A percentile compares a stretch with the other conserved stretches of the same genome.
phyloP scores from a whole-genome alignment of 441 rosid genomes.

The Theobroma grandiflorum region DNA sequence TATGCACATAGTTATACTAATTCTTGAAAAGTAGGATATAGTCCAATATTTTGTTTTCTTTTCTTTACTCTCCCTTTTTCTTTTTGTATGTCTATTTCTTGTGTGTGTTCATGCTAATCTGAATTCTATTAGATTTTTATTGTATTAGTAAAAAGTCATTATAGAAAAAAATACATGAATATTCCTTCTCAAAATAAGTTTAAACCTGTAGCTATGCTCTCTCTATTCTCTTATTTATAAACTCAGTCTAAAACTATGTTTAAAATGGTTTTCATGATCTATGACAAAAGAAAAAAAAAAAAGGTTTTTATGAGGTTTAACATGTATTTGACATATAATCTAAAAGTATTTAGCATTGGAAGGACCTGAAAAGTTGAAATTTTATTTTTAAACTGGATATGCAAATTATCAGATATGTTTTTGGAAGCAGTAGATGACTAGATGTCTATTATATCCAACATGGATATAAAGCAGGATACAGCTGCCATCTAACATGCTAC shows the following conservation, averaged over 20 bases:
- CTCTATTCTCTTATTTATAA: background rate
- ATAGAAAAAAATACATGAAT: too few species aligned
- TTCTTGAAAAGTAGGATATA: background rate
- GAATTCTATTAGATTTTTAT: background rate
- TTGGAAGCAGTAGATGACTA: background rate
- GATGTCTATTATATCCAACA: background rate
- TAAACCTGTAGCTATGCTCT: background rate
- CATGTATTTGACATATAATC: background rate
- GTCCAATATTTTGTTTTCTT: background rate
- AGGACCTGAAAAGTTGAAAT: background rate
- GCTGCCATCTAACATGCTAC: background rate
- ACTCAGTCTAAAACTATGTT: background rate
- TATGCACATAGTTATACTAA: background rate
- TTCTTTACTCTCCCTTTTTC: background rate
- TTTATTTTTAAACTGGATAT: background rate
- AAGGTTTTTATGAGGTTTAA: background rate
- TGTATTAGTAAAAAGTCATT: too few species aligned
- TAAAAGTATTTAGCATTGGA: constrained; percentile 2
- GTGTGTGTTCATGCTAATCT: background rate
- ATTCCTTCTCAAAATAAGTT: background rate
- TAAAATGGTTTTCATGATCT: background rate
- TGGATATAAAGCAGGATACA: background rate
- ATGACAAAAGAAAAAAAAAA: too few species aligned
- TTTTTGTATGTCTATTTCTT: background rate
- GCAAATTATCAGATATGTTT: background rate